Evolutionary conservation across 352 stramenopile species (phyloP).

Genomic region (Globisporangium radiosum): DNA sequence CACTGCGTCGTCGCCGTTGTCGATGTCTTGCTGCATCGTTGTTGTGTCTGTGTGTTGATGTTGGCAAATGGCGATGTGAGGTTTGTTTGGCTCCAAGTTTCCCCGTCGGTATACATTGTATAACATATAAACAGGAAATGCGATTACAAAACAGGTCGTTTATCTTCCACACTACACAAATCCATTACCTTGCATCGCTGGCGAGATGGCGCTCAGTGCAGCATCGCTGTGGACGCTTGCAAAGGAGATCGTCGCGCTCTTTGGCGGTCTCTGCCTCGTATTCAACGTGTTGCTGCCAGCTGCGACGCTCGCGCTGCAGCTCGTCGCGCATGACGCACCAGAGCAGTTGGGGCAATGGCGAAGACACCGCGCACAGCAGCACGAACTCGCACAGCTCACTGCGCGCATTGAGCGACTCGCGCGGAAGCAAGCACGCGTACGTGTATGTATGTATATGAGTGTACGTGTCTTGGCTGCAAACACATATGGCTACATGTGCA

Average conservation of each 20-base stretch:
- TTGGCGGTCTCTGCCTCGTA: constrained; percentile 38
- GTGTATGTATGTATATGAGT: background rate
- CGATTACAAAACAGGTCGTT: no score
- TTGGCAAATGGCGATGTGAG: no score
- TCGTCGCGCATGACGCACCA: constrained; percentile 23
- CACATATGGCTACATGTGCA: background rate
- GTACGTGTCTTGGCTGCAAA: background rate
- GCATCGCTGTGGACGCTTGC: constrained; percentile 13
- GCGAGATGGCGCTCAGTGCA: background rate
- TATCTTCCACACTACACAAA: background rate
- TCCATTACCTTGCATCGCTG: no score
- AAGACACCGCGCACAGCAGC: constrained; percentile 29
- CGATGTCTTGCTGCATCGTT: background rate
- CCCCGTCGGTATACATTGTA: no score
- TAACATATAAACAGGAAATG: no score
- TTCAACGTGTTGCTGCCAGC: constrained; percentile 33
- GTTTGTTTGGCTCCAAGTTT: no score
- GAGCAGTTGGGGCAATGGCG: constrained; percentile 33
- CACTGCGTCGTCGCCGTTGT: constrained; percentile 5
- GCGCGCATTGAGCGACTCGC: constrained; percentile 21
- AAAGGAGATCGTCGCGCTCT: constrained; percentile 34
- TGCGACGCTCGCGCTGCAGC: constrained; percentile 21
- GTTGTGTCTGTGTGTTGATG: background rate
- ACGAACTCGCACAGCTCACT: constrained; percentile 29
- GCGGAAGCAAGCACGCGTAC: background rate